These are phyloP conservation scores for Saccharomycopsis sp. DNA, from an alignment of 805 yeast genomes.

Conservation along the genomic window DNA sequence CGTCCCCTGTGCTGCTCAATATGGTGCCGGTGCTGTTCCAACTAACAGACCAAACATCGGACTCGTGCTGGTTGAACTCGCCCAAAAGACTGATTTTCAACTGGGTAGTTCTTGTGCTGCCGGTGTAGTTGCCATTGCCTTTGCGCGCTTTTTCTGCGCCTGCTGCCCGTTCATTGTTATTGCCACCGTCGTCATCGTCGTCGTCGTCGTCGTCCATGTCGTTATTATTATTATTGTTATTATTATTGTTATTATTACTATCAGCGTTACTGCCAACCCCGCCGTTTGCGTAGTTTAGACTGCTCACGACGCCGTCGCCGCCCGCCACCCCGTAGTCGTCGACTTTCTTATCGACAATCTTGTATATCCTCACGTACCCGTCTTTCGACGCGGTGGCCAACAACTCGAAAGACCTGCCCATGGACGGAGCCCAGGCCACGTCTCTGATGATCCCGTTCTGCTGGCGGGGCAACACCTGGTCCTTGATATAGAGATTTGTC, in stretches of 20 bases:
- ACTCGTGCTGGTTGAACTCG: constrained; percentile 65
- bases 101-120: not conserved
- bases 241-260: constrained; percentile 20
- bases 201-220: not conserved
- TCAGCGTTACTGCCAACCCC: no score
- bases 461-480: constrained; percentile 38
- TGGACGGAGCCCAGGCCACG: constrained; percentile 93
- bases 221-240: constrained; percentile 10
- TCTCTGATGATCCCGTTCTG: constrained; percentile 82
- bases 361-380: constrained; percentile 81
- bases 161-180: not conserved
- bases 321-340: constrained; percentile 13
- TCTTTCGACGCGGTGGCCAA: constrained; percentile 96
- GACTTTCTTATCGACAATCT: constrained; percentile 40
- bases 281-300: constrained; percentile 10
- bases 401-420: constrained; percentile 82
- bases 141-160: not conserved
- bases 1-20: constrained; percentile 89
- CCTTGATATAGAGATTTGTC: constrained; percentile 12
- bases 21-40: constrained; percentile 96
- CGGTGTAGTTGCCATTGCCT: not conserved
- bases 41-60: constrained; percentile 92
- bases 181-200: constrained; percentile 5
- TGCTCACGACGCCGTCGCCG: constrained; percentile 14
- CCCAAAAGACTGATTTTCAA: constrained; percentile 32